phyloP scores from a whole-genome alignment of 139 green algal species.

The Picochlorum sp. region DNA sequence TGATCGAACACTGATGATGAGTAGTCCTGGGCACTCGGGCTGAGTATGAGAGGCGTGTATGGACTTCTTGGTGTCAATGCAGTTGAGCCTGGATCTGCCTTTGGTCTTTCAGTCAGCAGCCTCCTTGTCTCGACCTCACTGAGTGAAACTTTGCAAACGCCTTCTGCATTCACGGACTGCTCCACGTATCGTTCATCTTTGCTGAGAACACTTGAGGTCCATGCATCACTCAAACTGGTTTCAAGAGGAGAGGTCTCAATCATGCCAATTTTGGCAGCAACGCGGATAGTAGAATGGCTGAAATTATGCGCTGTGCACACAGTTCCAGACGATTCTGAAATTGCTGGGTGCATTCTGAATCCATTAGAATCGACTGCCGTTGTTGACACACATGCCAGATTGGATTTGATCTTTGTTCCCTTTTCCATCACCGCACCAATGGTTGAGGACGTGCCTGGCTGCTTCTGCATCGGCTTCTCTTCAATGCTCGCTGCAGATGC shows the following conservation, averaged over 20 bases:
- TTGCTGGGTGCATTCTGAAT: constrained; percentile 26
- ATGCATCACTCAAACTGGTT: background rate
- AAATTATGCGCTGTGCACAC: constrained; percentile 15
- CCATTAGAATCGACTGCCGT: constrained; percentile 5
- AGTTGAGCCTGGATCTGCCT: background rate
- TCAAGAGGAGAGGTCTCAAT: no score
- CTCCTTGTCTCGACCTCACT: background rate
- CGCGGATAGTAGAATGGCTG: constrained; percentile 4
- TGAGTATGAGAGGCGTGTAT: background rate
- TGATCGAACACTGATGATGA: background rate
- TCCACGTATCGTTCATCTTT: no score
- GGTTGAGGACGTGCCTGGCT: no score
- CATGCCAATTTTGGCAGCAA: constrained; percentile 16
- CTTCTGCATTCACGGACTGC: background rate
- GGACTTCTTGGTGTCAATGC: background rate
- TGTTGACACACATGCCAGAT: constrained; percentile 3
- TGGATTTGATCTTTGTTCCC: constrained; percentile 1
- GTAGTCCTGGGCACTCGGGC: background rate
- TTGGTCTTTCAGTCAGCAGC: constrained; percentile 24
- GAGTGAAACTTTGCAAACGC: background rate
- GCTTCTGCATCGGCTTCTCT: background rate
- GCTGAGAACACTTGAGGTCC: no score
- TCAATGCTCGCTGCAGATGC: constrained; percentile 2
- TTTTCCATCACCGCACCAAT: no score
- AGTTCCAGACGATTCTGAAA: constrained; percentile 28